Conservation (phyloP, 768 basidiomycete species). For the Melanogaster broomeanus region DNA sequence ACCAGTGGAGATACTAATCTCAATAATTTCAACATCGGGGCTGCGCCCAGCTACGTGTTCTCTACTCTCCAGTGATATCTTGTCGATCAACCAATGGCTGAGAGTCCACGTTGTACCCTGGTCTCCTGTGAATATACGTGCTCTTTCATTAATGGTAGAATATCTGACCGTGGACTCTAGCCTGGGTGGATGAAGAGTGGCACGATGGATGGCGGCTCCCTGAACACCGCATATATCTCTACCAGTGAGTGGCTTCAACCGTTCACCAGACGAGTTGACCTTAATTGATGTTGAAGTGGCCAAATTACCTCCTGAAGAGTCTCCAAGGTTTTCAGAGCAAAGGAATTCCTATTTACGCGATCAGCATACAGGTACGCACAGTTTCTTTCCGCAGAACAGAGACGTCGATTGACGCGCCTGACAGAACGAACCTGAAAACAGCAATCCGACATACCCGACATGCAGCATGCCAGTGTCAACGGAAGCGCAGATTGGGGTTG, state of each 20-base stretch:
- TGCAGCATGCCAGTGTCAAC: conserved; percentile 52
- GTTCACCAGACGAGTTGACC: neutral
- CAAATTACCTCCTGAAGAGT: conserved; percentile 68
- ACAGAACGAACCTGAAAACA: conserved; percentile 57
- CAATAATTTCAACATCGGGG: conserved; percentile 54
- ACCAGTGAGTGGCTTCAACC: conserved; percentile 42
- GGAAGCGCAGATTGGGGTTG: conserved; percentile 59
- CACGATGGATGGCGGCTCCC: conserved; percentile 67
- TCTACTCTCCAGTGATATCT: conserved; percentile 65
- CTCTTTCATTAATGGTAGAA: neutral
- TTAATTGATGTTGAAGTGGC: conserved; percentile 48
- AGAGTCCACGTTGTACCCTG: conserved; percentile 67
- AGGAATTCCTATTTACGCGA: conserved; percentile 62
- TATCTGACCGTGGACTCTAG: conserved; percentile 33
- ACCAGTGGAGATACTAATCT: conserved; percentile 62
- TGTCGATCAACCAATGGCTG: conserved; percentile 51
- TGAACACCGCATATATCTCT: conserved; percentile 48
- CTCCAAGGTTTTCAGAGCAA: conserved; percentile 67
- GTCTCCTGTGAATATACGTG: conserved; percentile 58
- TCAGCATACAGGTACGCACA: conserved; percentile 50
- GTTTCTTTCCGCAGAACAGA: neutral
- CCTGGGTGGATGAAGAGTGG: conserved; percentile 81
- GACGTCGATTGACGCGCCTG: neutral
- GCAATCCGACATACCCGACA: conserved; percentile 69
- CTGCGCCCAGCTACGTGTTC: conserved; percentile 63